Percentiles rank a stretch among this genome's conserved stretches.
Conservation (phyloP, 2,329 filamentous ascomycete species). For the Diaporthe longicolla region DNA sequence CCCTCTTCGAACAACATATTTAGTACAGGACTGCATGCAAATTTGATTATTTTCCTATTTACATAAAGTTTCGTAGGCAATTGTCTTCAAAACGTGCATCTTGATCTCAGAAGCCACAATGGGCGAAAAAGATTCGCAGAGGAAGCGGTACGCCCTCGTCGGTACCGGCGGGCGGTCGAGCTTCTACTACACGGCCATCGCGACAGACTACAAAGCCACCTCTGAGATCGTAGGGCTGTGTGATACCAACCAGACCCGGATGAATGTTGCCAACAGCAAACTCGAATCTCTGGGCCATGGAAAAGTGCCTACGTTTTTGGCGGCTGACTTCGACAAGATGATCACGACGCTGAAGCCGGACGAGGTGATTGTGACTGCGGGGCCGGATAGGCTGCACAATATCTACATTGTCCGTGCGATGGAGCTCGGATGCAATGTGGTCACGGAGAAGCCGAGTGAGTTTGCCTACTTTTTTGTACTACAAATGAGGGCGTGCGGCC, state of each 20-base stretch:
- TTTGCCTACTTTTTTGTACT: no score
- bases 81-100: not conserved
- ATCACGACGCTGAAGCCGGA: slow-evolving; percentile 69
- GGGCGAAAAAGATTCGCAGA: slow-evolving; percentile 39
- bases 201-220: slow-evolving; percentile 63
- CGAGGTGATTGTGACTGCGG: slow-evolving; percentile 74
- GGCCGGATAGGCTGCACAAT: slow-evolving; percentile 71
- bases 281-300: slow-evolving; percentile 62
- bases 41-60: not conserved
- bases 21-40: not conserved
- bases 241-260: slow-evolving; percentile 72
- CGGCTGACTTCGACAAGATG: slow-evolving; percentile 71
- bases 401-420: slow-evolving; percentile 72
- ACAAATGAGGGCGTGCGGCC: no score
- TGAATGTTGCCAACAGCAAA: slow-evolving; percentile 68
- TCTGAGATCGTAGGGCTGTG: slow-evolving; percentile 69
- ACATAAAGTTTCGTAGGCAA: no score
- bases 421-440: slow-evolving; percentile 70
- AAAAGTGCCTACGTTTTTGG: slow-evolving; percentile 67
- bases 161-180: slow-evolving; percentile 71
- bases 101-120: not conserved
- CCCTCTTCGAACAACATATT: slow-evolving; percentile 3
- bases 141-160: slow-evolving; percentile 68
- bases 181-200: slow-evolving; percentile 73
- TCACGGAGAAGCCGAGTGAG: slow-evolving; percentile 72